Evolutionary conservation across 129 eudicot species (phyloP).

Genomic region (Apium graveolens): DNA sequence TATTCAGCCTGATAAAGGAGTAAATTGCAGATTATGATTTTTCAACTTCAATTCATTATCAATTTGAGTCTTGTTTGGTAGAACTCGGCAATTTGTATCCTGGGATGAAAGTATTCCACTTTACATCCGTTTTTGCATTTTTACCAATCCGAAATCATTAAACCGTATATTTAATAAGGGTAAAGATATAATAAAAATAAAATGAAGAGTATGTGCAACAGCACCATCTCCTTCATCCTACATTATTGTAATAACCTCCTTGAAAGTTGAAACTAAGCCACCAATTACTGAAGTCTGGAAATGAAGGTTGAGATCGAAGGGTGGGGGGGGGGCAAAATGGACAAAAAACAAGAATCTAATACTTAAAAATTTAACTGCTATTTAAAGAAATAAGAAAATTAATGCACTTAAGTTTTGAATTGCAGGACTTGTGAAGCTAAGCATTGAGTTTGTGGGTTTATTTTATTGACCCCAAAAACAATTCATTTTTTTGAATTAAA

Average conservation of each 20-base stretch:
- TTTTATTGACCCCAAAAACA: neutral
- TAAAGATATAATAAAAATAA: neutral
- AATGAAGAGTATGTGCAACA: neutral
- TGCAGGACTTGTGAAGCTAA: neutral
- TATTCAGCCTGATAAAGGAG: neutral
- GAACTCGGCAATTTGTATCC: neutral
- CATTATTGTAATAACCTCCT: neutral
- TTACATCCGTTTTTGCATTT: neutral
- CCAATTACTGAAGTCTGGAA: neutral
- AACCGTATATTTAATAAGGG: neutral
- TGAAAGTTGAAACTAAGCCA: neutral
- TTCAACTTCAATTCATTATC: neutral
- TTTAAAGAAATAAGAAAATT: neutral
- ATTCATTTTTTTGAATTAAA: neutral
- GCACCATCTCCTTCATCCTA: neutral
- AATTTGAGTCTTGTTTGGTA: neutral
- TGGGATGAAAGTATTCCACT: neutral
- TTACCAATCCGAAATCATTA: neutral
- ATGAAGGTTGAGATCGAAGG: neutral
- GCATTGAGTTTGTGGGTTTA: neutral
- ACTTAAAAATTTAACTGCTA: no score
- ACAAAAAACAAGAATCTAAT: neutral
- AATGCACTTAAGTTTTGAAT: neutral
- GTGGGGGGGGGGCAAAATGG: neutral
- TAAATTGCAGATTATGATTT: neutral